Evolutionary conservation across 768 basidiomycete species (phyloP).

Genomic region (Serendipita vermifera): DNA sequence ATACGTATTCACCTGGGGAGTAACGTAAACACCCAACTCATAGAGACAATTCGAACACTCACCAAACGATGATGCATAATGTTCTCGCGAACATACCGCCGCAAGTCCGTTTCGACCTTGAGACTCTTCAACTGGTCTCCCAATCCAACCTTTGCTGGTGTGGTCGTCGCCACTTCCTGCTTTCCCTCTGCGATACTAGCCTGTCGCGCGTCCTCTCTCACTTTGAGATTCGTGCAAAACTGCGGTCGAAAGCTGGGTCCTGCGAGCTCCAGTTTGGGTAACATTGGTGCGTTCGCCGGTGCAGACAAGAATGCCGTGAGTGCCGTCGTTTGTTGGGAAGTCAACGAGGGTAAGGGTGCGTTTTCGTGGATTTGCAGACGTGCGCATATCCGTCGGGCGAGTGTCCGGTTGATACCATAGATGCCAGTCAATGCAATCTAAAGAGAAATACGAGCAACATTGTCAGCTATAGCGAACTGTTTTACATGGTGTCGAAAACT

Average conservation of each 20-base stretch:
- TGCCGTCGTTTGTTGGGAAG: constrained; percentile 75
- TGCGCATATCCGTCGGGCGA: constrained; percentile 72
- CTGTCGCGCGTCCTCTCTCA: no score
- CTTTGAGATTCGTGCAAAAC: not conserved
- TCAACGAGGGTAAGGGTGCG: constrained; percentile 66
- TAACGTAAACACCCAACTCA: not conserved
- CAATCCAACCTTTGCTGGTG: not conserved
- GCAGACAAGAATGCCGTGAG: constrained; percentile 92
- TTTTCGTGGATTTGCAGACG: constrained; percentile 84
- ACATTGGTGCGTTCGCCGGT: constrained; percentile 57
- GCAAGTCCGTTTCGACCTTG: constrained; percentile 79
- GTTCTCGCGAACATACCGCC: constrained; percentile 71
- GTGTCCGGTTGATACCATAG: constrained; percentile 73
- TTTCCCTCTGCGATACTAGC: not conserved
- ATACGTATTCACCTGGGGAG: constrained; percentile 65
- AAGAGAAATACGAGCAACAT: not conserved
- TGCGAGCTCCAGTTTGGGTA: constrained; percentile 57
- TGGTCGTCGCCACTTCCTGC: not conserved
- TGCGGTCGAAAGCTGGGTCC: constrained; percentile 29
- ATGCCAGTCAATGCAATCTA: constrained; percentile 86
- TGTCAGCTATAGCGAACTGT: no score
- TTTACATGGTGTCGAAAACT: no score
- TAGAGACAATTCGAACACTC: not conserved
- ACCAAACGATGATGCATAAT: constrained; percentile 77
- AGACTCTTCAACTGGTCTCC: constrained; percentile 57